A percentile compares a stretch with the other conserved stretches of the same genome.
These are phyloP conservation scores for Botrytis paeoniae DNA, from an alignment of 2,329 filamentous ascomycete species.

Conservation along the genomic window DNA sequence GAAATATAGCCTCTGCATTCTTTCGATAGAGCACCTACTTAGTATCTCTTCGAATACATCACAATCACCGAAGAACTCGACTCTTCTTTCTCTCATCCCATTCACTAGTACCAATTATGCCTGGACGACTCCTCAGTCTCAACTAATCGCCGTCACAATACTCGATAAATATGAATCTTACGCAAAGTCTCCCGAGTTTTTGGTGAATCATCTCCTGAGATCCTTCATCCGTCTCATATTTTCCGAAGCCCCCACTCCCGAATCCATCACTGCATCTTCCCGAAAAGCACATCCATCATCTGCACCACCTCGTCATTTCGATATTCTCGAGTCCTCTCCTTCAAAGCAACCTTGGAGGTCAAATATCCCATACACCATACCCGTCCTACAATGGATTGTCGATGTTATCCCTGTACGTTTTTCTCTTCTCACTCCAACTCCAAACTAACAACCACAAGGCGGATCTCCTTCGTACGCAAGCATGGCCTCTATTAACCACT, in stretches of 20 bases:
- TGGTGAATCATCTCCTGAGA: slow-evolving; percentile 57
- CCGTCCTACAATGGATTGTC: slow-evolving; percentile 62
- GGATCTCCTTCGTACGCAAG: slow-evolving; percentile 37
- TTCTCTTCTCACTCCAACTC: slow-evolving; percentile 4
- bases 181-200: slow-evolving; percentile 39
- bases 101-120: slow-evolving; percentile 37
- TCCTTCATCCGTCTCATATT: slow-evolving; percentile 67
- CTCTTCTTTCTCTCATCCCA: slow-evolving; percentile 39
- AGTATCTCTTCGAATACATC: neutral
- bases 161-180: slow-evolving; percentile 34
- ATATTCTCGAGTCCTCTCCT: slow-evolving; percentile 41
- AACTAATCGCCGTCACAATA: slow-evolving; percentile 37
- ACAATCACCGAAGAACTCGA: neutral
- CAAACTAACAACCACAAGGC: neutral
- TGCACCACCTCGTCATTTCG: slow-evolving; percentile 40
- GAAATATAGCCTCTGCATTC: slow-evolving; percentile 26
- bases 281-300: slow-evolving; percentile 50
- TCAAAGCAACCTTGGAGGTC: slow-evolving; percentile 61
- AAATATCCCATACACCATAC: slow-evolving; percentile 48
- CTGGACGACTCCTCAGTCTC: slow-evolving; percentile 42
- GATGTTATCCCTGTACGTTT: slow-evolving; percentile 47
- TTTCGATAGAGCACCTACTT: slow-evolving; percentile 20
- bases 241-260: slow-evolving; percentile 49
- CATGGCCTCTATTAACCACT: slow-evolving; percentile 69
- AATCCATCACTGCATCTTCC: slow-evolving; percentile 54